Conservation (phyloP, 1,284 basidiomycete genomes). For the Rhodofomes roseus region DNA sequence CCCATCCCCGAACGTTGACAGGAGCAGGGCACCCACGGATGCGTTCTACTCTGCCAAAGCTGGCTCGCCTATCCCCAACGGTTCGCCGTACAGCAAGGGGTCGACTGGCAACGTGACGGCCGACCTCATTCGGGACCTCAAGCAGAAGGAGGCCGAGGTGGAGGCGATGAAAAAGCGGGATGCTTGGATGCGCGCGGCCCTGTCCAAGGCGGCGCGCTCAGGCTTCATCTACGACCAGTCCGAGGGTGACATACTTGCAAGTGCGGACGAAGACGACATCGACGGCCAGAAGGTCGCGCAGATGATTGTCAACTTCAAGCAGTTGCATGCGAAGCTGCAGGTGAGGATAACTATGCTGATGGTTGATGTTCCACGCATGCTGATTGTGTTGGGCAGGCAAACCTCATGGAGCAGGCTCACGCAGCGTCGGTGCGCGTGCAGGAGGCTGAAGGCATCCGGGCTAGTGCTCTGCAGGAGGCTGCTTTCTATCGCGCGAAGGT, state of each 20-base stretch:
- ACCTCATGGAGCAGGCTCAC: conserved; percentile 73
- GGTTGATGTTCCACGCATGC: background rate
- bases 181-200: conserved; percentile 83
- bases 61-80: conserved; percentile 54
- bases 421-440: conserved; percentile 74
- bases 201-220: conserved; percentile 74
- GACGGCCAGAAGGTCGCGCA: conserved; percentile 55
- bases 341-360: conserved; percentile 41
- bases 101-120: conserved; percentile 69
- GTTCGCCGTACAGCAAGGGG: conserved; percentile 43
- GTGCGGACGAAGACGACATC: conserved; percentile 31
- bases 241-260: conserved; percentile 37
- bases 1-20: conserved; percentile 56
- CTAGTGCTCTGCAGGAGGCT: conserved; percentile 88
- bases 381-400: conserved; percentile 42
- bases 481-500: conserved; percentile 96
- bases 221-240: conserved; percentile 72
- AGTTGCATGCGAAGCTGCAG: conserved; percentile 86
- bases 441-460: conserved; percentile 78
- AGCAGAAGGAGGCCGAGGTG: conserved; percentile 77
- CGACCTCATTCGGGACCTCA: conserved; percentile 75
- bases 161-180: conserved; percentile 78
- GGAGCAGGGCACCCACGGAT: conserved; percentile 51
- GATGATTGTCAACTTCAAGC: conserved; percentile 81
- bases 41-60: conserved; percentile 53